phyloP scores from a whole-genome alignment of 768 basidiomycete genomes.

The Pisolithus orientalis region DNA sequence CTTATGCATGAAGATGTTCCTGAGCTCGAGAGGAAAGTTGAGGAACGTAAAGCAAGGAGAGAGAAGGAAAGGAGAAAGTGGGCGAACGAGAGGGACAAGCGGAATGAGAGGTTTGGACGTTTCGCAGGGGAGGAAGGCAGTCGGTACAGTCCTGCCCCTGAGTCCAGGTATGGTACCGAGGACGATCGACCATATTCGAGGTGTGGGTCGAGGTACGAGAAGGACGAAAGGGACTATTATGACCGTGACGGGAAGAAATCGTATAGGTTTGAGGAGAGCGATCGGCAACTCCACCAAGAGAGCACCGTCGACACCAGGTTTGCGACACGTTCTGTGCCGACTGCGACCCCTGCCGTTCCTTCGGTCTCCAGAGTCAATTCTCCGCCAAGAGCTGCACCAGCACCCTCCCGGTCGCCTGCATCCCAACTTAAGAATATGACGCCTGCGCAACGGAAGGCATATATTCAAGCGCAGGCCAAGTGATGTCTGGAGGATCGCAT shows the following conservation, averaged over 20 bases:
- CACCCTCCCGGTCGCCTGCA: slow-evolving; percentile 52
- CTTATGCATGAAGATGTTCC: slow-evolving; percentile 91
- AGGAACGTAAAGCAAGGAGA: slow-evolving; percentile 69
- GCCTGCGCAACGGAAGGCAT: slow-evolving; percentile 74
- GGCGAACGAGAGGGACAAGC: slow-evolving; percentile 69
- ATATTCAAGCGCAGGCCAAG: slow-evolving; percentile 72
- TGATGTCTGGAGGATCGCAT: slow-evolving; percentile 80
- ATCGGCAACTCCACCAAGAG: slow-evolving; percentile 27
- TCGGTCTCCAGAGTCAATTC: slow-evolving; percentile 28
- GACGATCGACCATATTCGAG: slow-evolving; percentile 52
- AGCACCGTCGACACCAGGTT: neutral
- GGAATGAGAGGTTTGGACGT: slow-evolving; percentile 76
- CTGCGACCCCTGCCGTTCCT: slow-evolving; percentile 44
- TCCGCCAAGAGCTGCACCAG: slow-evolving; percentile 46
- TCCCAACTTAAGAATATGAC: slow-evolving; percentile 73
- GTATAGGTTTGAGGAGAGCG: slow-evolving; percentile 28
- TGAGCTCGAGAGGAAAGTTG: slow-evolving; percentile 80
- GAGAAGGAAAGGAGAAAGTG: slow-evolving; percentile 76
- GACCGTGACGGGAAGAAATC: slow-evolving; percentile 15
- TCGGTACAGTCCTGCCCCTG: slow-evolving; percentile 27
- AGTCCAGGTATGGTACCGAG: slow-evolving; percentile 31
- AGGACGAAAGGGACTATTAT: slow-evolving; percentile 33
- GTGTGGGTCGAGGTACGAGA: slow-evolving; percentile 29
- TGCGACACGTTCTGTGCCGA: slow-evolving; percentile 37
- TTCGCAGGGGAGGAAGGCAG: slow-evolving; percentile 44